A percentile compares a stretch with the other conserved stretches of the same genome.
phyloP scores from a whole-genome alignment of 2,329 filamentous ascomycete genomes.

The Didymella pinodella region DNA sequence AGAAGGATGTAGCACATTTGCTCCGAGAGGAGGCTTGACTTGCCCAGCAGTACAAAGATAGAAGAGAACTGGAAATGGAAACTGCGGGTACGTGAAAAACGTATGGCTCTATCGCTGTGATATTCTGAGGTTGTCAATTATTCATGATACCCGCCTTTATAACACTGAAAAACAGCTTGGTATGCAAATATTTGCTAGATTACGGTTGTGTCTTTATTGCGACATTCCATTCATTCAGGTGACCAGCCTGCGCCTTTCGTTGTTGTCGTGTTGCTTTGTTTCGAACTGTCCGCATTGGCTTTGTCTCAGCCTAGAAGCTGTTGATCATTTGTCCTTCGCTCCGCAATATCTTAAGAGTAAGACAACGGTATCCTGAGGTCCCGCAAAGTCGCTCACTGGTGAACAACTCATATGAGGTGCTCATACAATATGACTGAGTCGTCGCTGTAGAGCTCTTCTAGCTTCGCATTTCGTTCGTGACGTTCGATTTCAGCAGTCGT shows the following conservation, averaged over 20 bases:
- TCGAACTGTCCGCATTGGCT: neutral
- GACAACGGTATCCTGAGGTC: neutral
- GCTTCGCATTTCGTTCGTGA: neutral
- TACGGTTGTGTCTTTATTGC: neutral
- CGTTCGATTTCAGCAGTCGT: neutral
- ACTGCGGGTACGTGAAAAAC: neutral
- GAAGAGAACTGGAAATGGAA: neutral
- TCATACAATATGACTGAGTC: neutral
- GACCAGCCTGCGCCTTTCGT: neutral
- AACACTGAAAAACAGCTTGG: neutral
- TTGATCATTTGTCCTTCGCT: neutral
- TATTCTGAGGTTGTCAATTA: neutral
- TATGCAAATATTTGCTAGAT: neutral
- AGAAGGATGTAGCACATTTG: constrained; percentile 40
- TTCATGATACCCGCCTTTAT: neutral
- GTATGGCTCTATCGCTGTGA: neutral
- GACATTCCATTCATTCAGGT: neutral
- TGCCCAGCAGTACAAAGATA: neutral
- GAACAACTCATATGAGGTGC: neutral
- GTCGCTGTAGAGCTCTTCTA: neutral
- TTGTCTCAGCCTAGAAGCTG: neutral
- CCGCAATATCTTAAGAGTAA: neutral
- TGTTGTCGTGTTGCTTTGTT: neutral
- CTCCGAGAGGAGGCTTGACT: neutral
- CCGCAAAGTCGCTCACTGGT: neutral